A percentile compares a stretch with the other conserved stretches of the same genome.
These are phyloP conservation scores for Ceratocystis papillata DNA, from an alignment of 2,329 filamentous ascomycete genomes.

Conservation along the genomic window DNA sequence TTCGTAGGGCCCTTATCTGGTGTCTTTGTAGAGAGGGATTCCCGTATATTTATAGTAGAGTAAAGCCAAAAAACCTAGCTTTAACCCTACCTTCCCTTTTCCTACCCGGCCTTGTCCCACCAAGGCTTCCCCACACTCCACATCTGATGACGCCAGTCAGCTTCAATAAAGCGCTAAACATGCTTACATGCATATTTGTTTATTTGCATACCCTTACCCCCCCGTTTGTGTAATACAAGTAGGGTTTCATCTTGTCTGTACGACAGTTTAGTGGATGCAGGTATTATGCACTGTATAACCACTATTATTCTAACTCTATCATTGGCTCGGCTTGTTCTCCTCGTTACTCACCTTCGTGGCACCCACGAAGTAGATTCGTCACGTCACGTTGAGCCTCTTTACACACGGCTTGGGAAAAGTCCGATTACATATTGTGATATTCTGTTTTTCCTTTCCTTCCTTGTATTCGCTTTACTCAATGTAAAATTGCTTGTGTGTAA, in stretches of 20 bases:
- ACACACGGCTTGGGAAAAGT: not conserved
- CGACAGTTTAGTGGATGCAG: not conserved
- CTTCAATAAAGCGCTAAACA: not conserved
- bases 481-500: not conserved
- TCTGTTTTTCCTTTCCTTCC: not conserved
- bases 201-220: not conserved
- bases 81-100: not conserved
- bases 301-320: not conserved
- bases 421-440: not conserved
- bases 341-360: not conserved
- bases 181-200: too few relatives aligned
- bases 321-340: not conserved
- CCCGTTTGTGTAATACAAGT: not conserved
- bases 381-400: not conserved
- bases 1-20: not conserved
- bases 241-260: not conserved
- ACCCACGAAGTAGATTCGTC: not conserved
- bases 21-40: not conserved
- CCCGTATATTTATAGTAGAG: not conserved
- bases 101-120: not conserved
- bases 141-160: not conserved
- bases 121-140: slow-evolving; percentile 1
- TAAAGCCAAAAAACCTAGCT: not conserved
- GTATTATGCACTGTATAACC: not conserved
- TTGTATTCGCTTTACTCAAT: not conserved